A percentile compares a stretch with the other conserved stretches of the same genome.
phyloP scores from a whole-genome alignment of 2,329 filamentous ascomycete genomes.

The Aulographum hederae region DNA sequence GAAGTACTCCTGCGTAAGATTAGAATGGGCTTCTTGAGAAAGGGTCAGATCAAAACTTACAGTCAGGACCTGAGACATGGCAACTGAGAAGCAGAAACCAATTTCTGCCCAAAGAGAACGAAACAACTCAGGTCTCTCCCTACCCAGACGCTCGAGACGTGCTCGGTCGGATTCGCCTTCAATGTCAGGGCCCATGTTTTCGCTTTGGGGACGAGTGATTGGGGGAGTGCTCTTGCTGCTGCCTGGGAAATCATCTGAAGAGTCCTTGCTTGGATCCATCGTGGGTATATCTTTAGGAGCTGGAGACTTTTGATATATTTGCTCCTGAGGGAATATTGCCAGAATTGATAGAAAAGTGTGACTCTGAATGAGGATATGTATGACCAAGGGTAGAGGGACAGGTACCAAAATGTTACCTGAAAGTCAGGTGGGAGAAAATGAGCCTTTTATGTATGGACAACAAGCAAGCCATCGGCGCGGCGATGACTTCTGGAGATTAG shows the following conservation, averaged over 20 bases:
- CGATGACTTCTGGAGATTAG: too few relatives aligned
- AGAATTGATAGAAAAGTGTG: neutral
- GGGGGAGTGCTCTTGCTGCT: neutral
- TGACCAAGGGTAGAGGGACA: too few relatives aligned
- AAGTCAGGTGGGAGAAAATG: too few relatives aligned
- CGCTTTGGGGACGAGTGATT: too few relatives aligned
- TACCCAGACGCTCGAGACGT: conserved; percentile 39
- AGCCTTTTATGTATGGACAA: too few relatives aligned
- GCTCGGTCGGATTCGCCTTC: neutral
- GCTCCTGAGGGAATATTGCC: neutral
- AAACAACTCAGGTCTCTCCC: conserved; percentile 41
- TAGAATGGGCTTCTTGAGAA: neutral
- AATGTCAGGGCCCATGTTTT: neutral
- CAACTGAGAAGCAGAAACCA: conserved; percentile 38
- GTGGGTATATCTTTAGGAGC: neutral
- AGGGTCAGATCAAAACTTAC: neutral
- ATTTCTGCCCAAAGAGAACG: conserved; percentile 34
- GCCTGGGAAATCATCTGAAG: neutral
- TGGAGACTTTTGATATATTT: too few relatives aligned
- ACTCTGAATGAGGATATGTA: too few relatives aligned
- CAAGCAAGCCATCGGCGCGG: too few relatives aligned
- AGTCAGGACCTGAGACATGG: conserved; percentile 4
- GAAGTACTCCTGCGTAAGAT: conserved; percentile 39
- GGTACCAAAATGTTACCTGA: too few relatives aligned
- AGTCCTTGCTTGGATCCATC: neutral